Base-by-base conservation (phyloP, 2,329 filamentous ascomycete species). In the Clarireedia sp. region DNA sequence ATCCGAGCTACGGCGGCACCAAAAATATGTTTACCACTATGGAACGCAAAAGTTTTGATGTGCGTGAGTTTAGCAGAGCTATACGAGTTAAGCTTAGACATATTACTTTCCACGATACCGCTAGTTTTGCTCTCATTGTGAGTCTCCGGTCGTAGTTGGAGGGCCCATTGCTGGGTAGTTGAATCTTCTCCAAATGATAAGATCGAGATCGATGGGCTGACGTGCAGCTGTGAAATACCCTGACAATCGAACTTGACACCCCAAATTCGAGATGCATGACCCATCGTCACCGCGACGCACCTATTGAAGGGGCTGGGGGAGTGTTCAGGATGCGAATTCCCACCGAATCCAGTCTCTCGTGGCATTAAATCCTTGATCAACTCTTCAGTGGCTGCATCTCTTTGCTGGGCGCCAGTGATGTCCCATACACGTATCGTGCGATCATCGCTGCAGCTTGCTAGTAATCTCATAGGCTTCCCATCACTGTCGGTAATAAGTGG, bases 371-470 rank as follows among this genome's bases (percentile, higher is more conserved):
- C 16, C 9, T 29, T 45, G 46, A 48, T 40, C 19, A 53, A 23
- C n/a, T 24, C 37, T 24, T 40, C 41, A 17, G 29, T 29, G n/a
- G 33, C 38, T 29, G 3, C 23, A 36, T 54, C 51, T 36, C 38
- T 54, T 23, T 49, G 51, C 33, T 17, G 29, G 10, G 14, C 48
- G 6, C 52, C 57, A 5, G 57, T 54, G 7, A 96, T 81, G 66
- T 96, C 83, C 92, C 94, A 97, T 1, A 97, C 72, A 14, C 89
- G 79, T 21, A 99, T 82, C 0, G 90, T 96, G 50, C 94, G 80
- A 70, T 99, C 94, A 67, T 99, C 94, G 66, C 92, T 97, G 68
- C 94, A 99, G 64, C 89, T 96, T 14, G 86, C 88, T 36, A 99
- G 75, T n/a, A 96, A 70, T 51, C 87, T 77, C 24, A 74, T 73